Percentiles rank a stretch among this genome's conserved stretches.
phyloP scores from a whole-genome alignment of 1,284 basidiomycete genomes.

The Puccinia novopanici region DNA sequence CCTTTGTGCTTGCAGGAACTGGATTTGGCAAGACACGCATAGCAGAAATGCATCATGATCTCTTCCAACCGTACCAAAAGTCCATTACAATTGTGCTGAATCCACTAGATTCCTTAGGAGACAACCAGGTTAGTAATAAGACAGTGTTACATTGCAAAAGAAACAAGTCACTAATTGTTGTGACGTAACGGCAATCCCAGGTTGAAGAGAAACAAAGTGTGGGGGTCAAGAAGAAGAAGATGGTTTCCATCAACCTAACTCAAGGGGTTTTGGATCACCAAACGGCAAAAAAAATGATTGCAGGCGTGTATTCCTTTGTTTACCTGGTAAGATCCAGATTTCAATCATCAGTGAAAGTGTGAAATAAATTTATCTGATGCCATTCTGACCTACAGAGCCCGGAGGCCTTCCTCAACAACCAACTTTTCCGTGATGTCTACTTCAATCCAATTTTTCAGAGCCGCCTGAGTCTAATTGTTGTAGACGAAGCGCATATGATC shows the following conservation, averaged over 20 bases:
- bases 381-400: neutral
- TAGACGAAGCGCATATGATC: no score
- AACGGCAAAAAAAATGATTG: no score
- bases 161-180: no score
- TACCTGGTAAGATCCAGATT: neutral
- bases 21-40: neutral
- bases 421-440: neutral
- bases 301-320: neutral
- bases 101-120: neutral
- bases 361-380: neutral
- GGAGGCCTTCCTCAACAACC: slow-evolving; percentile 2
- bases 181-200: neutral
- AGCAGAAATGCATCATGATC: neutral
- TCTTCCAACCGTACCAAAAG: neutral
- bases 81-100: neutral
- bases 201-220: neutral
- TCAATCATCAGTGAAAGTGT: no score
- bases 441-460: neutral
- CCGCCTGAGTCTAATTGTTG: neutral
- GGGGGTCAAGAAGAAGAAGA: no score
- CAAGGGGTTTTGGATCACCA: no score
- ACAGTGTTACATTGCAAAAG: neutral
- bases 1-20: neutral
- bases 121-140: slow-evolving; percentile 1
- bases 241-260: no score